Evolutionary conservation across 805 yeast genomes (phyloP), one percentile per base, ranked within the genome.

Genomic region (Clavispora fructus): DNA sequence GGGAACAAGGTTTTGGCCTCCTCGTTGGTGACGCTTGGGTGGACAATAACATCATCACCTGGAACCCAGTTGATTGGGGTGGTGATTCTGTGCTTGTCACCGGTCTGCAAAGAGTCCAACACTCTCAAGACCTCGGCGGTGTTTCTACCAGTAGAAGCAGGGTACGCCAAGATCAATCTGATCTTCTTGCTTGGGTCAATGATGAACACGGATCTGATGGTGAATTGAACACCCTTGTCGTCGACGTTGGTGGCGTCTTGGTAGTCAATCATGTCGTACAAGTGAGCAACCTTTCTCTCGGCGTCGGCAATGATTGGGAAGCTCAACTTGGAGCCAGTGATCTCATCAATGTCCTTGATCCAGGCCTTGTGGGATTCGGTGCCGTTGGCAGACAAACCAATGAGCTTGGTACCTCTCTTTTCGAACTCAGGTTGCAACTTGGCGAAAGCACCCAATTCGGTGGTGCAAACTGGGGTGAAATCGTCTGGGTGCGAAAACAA

Each of bases 381-480:
- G 57, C 79, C 83, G 68, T 90, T 91, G 51, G 96, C 92, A 45
- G 95, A 86, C 57, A 90, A 75, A 52, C 97, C 97, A 68, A 90
- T 85, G 68, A 90, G 78, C 75, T 90, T 89, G 64, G 85, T 87
- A 63, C 81, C 80, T 76, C 97, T 82, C 70, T 84, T 75, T 62
- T 83, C 82, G 61, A 90, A 90, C 68, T 90, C 96, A 45, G 90
- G 88, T 74, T 88, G 87, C 70, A 89, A 79, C 59, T 82, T 79
- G 53, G 96, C 90, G 61, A 90, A 91, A 17, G 96, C 96, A 57
- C 97, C 96, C 63, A 90, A 78, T 74, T 90, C 97, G 47, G 97
- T 90, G 61, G 97, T 91, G 71, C 97, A 90, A 46, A 90, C 96
- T 41, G 97, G 97, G 16, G 97, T 90, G 77, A 88, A 91, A 68